Conservation (phyloP, 2,329 filamentous ascomycete species). For the Fusarium multiceps region DNA sequence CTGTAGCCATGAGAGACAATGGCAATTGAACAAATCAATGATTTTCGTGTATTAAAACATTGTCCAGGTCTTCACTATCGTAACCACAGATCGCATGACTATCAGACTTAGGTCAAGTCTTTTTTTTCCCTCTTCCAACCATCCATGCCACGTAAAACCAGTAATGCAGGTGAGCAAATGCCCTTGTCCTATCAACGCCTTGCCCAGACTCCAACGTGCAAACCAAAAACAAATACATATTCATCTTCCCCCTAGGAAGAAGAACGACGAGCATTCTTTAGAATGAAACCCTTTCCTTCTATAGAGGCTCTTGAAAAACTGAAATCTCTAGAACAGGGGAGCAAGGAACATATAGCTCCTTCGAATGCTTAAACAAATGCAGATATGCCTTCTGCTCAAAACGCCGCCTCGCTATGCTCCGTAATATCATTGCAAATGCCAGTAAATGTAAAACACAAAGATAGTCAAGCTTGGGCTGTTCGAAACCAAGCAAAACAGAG, state of each 20-base stretch:
- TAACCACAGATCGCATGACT: slow-evolving; percentile 16
- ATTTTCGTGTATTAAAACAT: slow-evolving; percentile 40
- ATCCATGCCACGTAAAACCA: slow-evolving; percentile 34
- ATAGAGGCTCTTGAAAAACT: slow-evolving; percentile 20
- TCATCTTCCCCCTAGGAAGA: slow-evolving; percentile 5
- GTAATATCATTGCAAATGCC: slow-evolving; percentile 44
- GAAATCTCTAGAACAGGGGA: slow-evolving; percentile 24
- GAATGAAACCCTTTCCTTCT: slow-evolving; percentile 25
- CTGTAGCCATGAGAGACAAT: neutral
- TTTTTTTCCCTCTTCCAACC: slow-evolving; percentile 43
- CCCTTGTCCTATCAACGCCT: slow-evolving; percentile 32
- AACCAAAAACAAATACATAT: slow-evolving; percentile 13
- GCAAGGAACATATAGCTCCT: slow-evolving; percentile 24
- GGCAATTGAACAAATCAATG: slow-evolving; percentile 13
- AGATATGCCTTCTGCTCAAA: slow-evolving; percentile 44
- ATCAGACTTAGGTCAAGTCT: slow-evolving; percentile 26
- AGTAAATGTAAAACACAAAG: slow-evolving; percentile 38
- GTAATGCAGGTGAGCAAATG: slow-evolving; percentile 22
- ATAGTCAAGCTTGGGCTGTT: slow-evolving; percentile 28
- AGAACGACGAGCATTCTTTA: slow-evolving; percentile 17
- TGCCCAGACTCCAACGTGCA: slow-evolving; percentile 30
- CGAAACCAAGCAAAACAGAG: slow-evolving; percentile 31
- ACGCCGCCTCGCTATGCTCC: slow-evolving; percentile 58
- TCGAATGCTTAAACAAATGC: slow-evolving; percentile 41
- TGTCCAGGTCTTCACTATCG: slow-evolving; percentile 16